Evolutionary conservation across 371 early-diverging fungal species (phyloP), one percentile per base, ranked within the genome.

Genomic region (Mortierella sp.): DNA sequence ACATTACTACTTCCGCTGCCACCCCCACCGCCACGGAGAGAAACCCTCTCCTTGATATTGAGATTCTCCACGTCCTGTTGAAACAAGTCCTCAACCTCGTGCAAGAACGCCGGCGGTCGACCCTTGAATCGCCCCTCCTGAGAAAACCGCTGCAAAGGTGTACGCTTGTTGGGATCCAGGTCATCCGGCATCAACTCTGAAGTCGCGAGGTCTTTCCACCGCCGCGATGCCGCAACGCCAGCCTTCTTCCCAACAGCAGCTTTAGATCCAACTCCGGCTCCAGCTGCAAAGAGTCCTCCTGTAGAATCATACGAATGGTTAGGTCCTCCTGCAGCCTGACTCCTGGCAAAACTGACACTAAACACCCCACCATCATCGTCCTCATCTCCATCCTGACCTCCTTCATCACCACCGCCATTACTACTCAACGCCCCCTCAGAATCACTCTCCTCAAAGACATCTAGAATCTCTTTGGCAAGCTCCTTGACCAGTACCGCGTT

Each of bases 401-500:
- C 43, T 19, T 67, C 67, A 59, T 61, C 78, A 14, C 72, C 74
- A n/a, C 55, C 71, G 10, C 74, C 80, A 46, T 69, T 75, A 28
- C 51, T 59, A 24, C 81, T 85, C 69, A 74, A 2, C 6, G 70
- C 72, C n/a, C 69, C 81, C 21, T 81, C 86, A 0, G 76, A 78
- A 50, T 85, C 81, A 28, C 81, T 85, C 46, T 81, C 81, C 40
- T 78, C 77, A 72, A 85, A 78, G 37, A 79, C 86, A 34, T 76
- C 77, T 55, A 85, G 34, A n/a, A 90, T 80, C 67, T 91, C 88
- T 72, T 80, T 89, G 54, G 91, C 90, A 73, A 91, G 61, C 55
- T 87, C 90, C 74, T 80, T 75, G 13, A 90, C 89, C 71, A 91
- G 44, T 21, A 90, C 87, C 1, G 90, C 87, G 5, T 85, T 75